Conservation (phyloP, 352 stramenopile species). For the Pythium phragmiticola region DNA sequence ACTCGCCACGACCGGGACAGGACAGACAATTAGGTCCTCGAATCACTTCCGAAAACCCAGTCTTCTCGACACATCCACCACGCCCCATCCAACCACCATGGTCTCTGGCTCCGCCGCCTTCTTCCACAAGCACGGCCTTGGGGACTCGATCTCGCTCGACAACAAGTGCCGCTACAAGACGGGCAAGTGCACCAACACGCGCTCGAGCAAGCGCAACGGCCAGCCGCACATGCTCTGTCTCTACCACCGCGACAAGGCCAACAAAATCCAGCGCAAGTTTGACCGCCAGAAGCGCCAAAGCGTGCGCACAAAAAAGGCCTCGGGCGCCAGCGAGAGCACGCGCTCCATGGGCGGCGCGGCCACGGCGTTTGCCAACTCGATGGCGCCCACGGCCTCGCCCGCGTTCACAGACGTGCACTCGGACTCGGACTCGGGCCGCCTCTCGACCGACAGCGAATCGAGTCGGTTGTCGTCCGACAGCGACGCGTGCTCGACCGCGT, state of each 20-base stretch:
- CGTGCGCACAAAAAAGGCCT: constrained; percentile 51
- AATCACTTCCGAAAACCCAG: too few relatives aligned
- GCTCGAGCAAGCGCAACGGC: constrained; percentile 84
- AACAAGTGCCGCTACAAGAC: constrained; percentile 84
- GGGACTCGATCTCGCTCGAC: background rate
- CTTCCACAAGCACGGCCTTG: constrained; percentile 11
- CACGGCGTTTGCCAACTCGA: constrained; percentile 25
- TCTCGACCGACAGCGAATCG: constrained; percentile 56
- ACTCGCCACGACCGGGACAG: constrained; percentile 4
- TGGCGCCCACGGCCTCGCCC: constrained; percentile 7
- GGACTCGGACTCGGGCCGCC: constrained; percentile 63
- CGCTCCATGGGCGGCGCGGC: constrained; percentile 7
- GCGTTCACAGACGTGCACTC: constrained; percentile 55
- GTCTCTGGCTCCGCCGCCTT: constrained; percentile 15
- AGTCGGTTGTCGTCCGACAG: constrained; percentile 52
- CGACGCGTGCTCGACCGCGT: constrained; percentile 36
- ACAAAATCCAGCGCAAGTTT: constrained; percentile 89
- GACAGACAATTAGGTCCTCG: background rate
- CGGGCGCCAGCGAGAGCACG: background rate
- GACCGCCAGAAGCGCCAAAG: constrained; percentile 86
- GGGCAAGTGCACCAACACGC: constrained; percentile 81
- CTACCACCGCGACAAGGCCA: constrained; percentile 88
- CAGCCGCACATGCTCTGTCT: constrained; percentile 86
- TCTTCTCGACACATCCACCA: background rate
- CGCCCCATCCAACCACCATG: constrained; percentile 12